A percentile compares a stretch with the other conserved stretches of the same genome.
Evolutionary conservation across 1,284 basidiomycete genomes (phyloP).

Genomic region (Pseudomicrostroma phylloplanum): DNA sequence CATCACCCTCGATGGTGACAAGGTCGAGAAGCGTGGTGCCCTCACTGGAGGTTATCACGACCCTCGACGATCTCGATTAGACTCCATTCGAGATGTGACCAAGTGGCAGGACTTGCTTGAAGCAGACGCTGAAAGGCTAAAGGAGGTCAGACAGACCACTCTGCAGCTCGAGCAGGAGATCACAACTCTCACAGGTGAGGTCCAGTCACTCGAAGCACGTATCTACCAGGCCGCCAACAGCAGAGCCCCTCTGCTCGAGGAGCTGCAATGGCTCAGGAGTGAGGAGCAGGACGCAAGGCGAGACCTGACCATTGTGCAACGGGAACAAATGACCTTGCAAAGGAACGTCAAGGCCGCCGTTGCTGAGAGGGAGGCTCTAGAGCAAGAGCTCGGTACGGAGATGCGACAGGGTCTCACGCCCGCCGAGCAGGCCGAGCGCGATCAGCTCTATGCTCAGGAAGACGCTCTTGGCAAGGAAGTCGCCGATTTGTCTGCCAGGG

Average conservation of each 20-base stretch:
- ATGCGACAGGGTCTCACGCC: constrained; percentile 67
- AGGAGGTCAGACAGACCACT: constrained; percentile 69
- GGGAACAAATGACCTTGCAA: constrained; percentile 65
- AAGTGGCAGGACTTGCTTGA: constrained; percentile 71
- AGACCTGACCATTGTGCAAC: constrained; percentile 64
- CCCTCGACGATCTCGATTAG: constrained; percentile 77
- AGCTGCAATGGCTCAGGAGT: constrained; percentile 61
- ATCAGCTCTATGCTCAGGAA: constrained; percentile 66
- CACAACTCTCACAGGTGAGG: constrained; percentile 66
- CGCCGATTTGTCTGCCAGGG: constrained; percentile 58
- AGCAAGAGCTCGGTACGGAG: constrained; percentile 68
- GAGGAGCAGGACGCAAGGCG: constrained; percentile 68
- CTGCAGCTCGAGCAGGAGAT: constrained; percentile 77
- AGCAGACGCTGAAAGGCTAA: constrained; percentile 61
- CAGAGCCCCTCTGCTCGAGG: constrained; percentile 64
- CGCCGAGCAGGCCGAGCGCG: constrained; percentile 68
- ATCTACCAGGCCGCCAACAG: constrained; percentile 66
- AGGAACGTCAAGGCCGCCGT: constrained; percentile 63
- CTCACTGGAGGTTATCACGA: constrained; percentile 95
- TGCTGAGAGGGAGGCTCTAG: constrained; percentile 61
- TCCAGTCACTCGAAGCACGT: constrained; percentile 66
- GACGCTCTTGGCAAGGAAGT: constrained; percentile 68
- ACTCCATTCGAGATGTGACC: constrained; percentile 72
- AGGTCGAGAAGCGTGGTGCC: constrained; percentile 91
- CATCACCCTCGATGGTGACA: constrained; percentile 95